Evolutionary conservation across 1,139 yeast species (phyloP), one percentile per base, ranked within the genome.

Genomic region (Hyphopichia fennica): DNA sequence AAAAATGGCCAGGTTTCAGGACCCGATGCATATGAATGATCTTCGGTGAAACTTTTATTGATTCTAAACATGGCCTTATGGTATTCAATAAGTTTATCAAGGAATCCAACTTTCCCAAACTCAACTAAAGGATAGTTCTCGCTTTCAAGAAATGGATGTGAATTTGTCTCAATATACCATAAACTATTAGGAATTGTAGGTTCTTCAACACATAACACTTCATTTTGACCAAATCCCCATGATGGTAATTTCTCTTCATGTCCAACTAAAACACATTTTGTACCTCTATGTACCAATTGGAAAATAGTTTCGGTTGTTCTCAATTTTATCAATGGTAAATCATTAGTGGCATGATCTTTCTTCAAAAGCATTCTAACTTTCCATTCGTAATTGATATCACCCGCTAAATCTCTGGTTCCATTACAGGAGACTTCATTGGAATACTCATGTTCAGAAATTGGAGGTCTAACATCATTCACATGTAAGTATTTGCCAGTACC

Each of bases 391-490:
- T 75, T 75, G 6, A 67, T 57, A 45, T 80, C 79, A 2, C 81
- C 84, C 1, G 50, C 46, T 43, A 71, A 67, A 1, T 72, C 68
- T 4, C 68, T 51, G 47, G 78, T 77, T 7, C 87, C 88, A 37
- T 80, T 67, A 48, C 87, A 79, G 27, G 86, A 75, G 0, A 87
- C 91, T 60, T 87, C 93, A 47, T 69, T 76, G 51, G 88, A 82
- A 56, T 87, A 87, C 34, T 88, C 96, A 54, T 84, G 87, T 51
- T 87, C 95, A 2, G 90, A 78, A 22, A 87, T 73, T 5, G 95
- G 95, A 0, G 96, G 93, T 45, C 84, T 74, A 2, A 72, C 65
- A 34, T 80, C 77, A 45, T 69, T 77, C 5, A 84, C 83, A 41
- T 80, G 79, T 30, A 89, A 65, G 38, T 80, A 77, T 42, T 76